These are phyloP conservation scores for Paracoccidioides brasiliensis DNA, from an alignment of 2,329 filamentous ascomycete species.

Conservation along the genomic window DNA sequence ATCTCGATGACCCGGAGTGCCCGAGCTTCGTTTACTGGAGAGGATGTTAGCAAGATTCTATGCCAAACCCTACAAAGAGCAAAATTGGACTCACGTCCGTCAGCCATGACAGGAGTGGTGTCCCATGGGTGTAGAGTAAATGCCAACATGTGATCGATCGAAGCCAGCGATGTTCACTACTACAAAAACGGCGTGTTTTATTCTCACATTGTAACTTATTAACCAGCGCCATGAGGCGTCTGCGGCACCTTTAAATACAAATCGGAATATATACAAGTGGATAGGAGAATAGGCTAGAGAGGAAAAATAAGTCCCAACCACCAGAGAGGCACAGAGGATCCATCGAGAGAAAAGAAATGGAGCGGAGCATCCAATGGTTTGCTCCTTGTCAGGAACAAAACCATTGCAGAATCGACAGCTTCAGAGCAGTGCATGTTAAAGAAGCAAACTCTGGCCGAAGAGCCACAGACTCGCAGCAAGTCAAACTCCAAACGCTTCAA, in stretches of 20 bases:
- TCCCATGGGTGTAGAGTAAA: slow-evolving; percentile 6
- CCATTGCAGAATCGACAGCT: background rate
- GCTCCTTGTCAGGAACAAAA: background rate
- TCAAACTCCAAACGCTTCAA: background rate
- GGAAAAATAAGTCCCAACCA: background rate
- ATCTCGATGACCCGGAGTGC: slow-evolving; percentile 50
- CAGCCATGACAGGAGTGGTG: slow-evolving; percentile 33
- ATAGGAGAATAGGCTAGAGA: background rate
- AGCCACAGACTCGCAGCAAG: background rate
- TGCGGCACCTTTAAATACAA: slow-evolving; percentile 4
- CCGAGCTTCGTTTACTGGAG: slow-evolving; percentile 49
- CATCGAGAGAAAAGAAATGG: background rate
- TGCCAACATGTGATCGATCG: slow-evolving; percentile 8
- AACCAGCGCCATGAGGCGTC: slow-evolving; percentile 1
- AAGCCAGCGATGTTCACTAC: slow-evolving; percentile 4
- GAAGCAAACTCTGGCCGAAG: background rate
- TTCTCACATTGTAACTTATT: background rate
- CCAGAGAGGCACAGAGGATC: background rate
- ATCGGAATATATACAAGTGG: background rate
- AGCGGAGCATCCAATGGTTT: background rate
- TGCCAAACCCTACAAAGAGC: background rate
- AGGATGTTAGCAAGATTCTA: background rate
- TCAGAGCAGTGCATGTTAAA: background rate
- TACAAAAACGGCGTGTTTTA: background rate
- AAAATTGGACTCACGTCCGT: slow-evolving; percentile 38